Conservation (phyloP, 2,329 filamentous ascomycete genomes). For the Arthroderma sp. region DNA sequence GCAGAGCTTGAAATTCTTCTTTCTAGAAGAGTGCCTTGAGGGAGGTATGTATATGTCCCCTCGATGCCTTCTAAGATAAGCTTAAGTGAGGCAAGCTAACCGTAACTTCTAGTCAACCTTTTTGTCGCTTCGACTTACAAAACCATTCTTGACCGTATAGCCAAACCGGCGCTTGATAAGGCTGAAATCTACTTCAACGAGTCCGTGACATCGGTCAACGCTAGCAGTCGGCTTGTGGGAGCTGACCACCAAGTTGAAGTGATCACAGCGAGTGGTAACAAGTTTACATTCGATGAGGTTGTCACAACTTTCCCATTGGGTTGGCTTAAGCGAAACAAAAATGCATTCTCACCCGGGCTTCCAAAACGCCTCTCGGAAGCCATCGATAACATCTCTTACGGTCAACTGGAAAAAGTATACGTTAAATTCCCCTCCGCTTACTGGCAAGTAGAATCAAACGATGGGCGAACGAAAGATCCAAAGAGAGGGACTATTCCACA, state of each 20-base stretch:
- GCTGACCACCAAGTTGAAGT: slow-evolving; percentile 31
- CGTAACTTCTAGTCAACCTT: slow-evolving; percentile 39
- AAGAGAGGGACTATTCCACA: slow-evolving; percentile 28
- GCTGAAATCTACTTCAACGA: slow-evolving; percentile 38
- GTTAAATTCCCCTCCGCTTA: slow-evolving; percentile 63
- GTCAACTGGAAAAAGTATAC: slow-evolving; percentile 36
- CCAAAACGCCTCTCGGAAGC: slow-evolving; percentile 30
- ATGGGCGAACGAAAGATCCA: slow-evolving; percentile 12
- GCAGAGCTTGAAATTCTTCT: slow-evolving; percentile 52
- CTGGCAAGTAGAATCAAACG: slow-evolving; percentile 39
- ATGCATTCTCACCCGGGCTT: slow-evolving; percentile 33
- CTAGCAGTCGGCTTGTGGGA: slow-evolving; percentile 12
- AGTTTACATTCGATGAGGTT: slow-evolving; percentile 36
- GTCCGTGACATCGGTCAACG: slow-evolving; percentile 29
- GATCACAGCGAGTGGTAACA: slow-evolving; percentile 24
- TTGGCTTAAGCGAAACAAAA: slow-evolving; percentile 38
- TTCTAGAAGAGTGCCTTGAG: slow-evolving; percentile 53
- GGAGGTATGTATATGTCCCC: slow-evolving; percentile 30
- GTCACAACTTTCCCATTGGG: slow-evolving; percentile 41
- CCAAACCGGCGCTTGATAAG: slow-evolving; percentile 33
- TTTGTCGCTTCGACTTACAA: slow-evolving; percentile 50
- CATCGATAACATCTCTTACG: slow-evolving; percentile 36
- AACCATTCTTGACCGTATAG: slow-evolving; percentile 42
- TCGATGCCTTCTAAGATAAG: background rate
- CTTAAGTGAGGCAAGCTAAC: slow-evolving; percentile 4